These are phyloP conservation scores for Cerioporus squamosus DNA, from an alignment of 1,284 basidiomycete genomes.

Conservation along the genomic window DNA sequence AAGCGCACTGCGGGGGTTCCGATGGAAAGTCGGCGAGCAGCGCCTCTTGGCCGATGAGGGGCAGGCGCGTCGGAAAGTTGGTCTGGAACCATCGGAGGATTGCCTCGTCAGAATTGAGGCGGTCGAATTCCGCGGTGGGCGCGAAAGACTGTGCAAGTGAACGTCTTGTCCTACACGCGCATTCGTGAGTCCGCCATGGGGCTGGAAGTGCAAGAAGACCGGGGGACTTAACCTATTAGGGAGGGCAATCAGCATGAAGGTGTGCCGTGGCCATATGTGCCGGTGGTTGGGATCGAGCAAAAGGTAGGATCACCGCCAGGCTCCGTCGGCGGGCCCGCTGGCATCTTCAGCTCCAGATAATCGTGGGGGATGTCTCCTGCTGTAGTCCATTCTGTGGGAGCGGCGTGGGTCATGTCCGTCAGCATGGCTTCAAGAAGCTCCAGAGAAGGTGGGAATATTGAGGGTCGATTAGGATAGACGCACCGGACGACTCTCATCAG, in stretches of 20 bases:
- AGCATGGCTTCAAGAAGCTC: constrained; percentile 19
- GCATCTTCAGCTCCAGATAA: constrained; percentile 96
- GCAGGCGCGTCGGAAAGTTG: constrained; percentile 88
- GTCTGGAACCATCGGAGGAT: constrained; percentile 80
- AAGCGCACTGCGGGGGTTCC: constrained; percentile 87
- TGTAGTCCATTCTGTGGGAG: constrained; percentile 84
- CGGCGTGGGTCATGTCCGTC: constrained; percentile 21
- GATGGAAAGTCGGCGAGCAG: constrained; percentile 78
- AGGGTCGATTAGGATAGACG: constrained; percentile 28
- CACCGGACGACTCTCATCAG: constrained; percentile 91
- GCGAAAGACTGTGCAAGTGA: constrained; percentile 95
- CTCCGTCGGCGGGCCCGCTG: constrained; percentile 63
- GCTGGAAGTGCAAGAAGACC: constrained; percentile 27
- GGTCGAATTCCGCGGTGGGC: constrained; percentile 79
- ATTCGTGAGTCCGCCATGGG: constrained; percentile 30
- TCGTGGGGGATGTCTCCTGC: constrained; percentile 93
- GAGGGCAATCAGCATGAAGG: constrained; percentile 98
- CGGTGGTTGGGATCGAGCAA: constrained; percentile 93
- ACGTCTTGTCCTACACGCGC: constrained; percentile 72
- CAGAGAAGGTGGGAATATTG: constrained; percentile 15
- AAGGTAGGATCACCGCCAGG: constrained; percentile 68
- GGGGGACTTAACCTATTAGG: constrained; percentile 77
- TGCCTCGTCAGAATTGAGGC: constrained; percentile 59
- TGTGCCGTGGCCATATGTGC: constrained; percentile 98
- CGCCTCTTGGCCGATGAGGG: constrained; percentile 80